These are phyloP conservation scores for Coriolopsis trogii DNA, from an alignment of 1,284 basidiomycete genomes.

Conservation along the genomic window DNA sequence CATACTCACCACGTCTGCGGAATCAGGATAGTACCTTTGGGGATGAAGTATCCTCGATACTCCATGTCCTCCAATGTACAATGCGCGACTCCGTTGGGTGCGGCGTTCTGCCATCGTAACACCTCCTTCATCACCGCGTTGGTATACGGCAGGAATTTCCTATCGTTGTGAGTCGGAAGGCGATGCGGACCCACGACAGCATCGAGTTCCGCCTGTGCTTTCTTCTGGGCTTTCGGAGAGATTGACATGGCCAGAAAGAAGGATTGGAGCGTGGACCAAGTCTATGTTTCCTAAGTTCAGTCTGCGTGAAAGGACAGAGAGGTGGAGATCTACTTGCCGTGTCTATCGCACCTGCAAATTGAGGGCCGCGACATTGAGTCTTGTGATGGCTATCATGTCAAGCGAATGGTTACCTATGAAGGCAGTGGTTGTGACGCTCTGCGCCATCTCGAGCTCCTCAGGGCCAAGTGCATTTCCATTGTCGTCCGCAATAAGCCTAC, in stretches of 20 bases:
- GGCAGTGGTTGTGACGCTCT: background rate
- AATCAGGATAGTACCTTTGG: background rate
- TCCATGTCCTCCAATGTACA: slow-evolving; percentile 7
- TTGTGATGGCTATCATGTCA: background rate
- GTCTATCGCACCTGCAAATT: background rate
- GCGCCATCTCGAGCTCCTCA: background rate
- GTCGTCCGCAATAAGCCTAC: background rate
- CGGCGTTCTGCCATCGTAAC: slow-evolving; percentile 23
- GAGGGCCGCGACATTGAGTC: background rate
- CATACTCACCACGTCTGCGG: background rate
- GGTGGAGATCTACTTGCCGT: background rate
- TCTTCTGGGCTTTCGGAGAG: slow-evolving; percentile 36
- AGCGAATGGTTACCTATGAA: background rate
- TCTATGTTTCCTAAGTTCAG: background rate
- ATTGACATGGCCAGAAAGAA: slow-evolving; percentile 39
- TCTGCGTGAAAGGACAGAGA: background rate
- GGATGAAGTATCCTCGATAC: slow-evolving; percentile 18
- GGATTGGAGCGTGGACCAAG: background rate
- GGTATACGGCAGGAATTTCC: slow-evolving; percentile 23
- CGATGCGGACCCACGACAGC: slow-evolving; percentile 33
- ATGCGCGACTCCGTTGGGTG: slow-evolving; percentile 14
- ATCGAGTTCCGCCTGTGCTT: slow-evolving; percentile 41
- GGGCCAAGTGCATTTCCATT: background rate
- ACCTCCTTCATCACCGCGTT: slow-evolving; percentile 27
- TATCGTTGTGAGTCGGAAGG: slow-evolving; percentile 22